A percentile compares a stretch with the other conserved stretches of the same genome.
These are phyloP conservation scores for Dillenia suffruticosa DNA, from an alignment of 164 flowering plant species.

Conservation along the genomic window DNA sequence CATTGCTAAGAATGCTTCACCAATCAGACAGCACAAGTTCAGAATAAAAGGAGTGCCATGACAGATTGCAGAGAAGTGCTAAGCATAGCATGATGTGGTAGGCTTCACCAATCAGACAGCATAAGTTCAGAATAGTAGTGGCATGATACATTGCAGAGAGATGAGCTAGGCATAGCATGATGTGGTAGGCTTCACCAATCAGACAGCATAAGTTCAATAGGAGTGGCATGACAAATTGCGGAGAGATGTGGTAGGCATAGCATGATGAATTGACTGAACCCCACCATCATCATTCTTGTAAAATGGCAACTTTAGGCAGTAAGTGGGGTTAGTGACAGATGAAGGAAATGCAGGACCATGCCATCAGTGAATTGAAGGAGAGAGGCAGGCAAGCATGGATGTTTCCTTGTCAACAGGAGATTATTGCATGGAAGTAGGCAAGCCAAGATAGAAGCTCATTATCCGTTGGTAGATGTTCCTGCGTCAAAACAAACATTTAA, in stretches of 20 bases:
- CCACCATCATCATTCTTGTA: constrained; percentile 51
- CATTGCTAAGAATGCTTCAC: constrained; percentile 74
- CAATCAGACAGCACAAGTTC: constrained; percentile 60
- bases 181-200: constrained; percentile 48
- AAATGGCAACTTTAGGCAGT: constrained; percentile 48
- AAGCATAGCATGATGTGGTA: constrained; percentile 42
- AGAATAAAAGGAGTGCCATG: constrained; percentile 61
- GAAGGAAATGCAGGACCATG: constrained; percentile 54
- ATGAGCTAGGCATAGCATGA: constrained; percentile 50
- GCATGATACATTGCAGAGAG: constrained; percentile 39
- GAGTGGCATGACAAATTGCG: constrained; percentile 49
- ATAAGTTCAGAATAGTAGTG: constrained; percentile 57
- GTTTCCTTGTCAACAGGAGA: constrained; percentile 50
- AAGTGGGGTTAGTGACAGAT: constrained; percentile 42
- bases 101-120: constrained; percentile 70
- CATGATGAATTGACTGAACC: constrained; percentile 41
- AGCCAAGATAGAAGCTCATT: constrained; percentile 58
- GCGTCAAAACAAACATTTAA: constrained; percentile 92
- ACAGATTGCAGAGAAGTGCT: constrained; percentile 32
- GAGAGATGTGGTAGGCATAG: constrained; percentile 43
- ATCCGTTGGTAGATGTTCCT: constrained; percentile 66
- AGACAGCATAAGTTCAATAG: constrained; percentile 55
- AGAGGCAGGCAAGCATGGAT: constrained; percentile 52
- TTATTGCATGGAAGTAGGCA: constrained; percentile 48
- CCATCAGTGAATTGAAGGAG: constrained; percentile 53